phyloP scores from a whole-genome alignment of 1,284 basidiomycete genomes.

The Wallemia hederae region DNA sequence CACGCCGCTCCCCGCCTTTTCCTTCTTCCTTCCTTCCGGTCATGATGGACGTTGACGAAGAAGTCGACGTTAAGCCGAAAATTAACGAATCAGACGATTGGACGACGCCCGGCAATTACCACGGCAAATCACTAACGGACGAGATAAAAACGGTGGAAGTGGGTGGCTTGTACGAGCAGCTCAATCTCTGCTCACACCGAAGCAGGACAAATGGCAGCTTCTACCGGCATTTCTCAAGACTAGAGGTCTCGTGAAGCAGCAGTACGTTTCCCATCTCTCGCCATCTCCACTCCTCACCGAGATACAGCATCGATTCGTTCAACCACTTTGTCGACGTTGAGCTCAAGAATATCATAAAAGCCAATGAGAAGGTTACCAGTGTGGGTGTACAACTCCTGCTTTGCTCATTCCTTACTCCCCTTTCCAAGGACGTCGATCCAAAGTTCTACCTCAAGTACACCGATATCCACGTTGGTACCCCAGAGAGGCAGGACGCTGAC shows the following conservation, averaged over 20 bases:
- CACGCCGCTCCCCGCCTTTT: not conserved
- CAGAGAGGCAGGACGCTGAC: constrained; percentile 58
- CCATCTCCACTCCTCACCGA: not conserved
- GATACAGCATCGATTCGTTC: constrained; percentile 58
- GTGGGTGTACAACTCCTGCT: not conserved
- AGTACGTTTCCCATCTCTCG: constrained; percentile 15
- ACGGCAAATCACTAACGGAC: not conserved
- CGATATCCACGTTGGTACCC: constrained; percentile 74
- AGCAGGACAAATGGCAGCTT: constrained; percentile 84
- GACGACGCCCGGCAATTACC: not conserved
- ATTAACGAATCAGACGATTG: not conserved
- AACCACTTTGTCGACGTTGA: constrained; percentile 97
- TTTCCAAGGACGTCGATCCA: constrained; percentile 30
- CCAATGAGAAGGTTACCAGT: constrained; percentile 60
- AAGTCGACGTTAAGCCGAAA: not conserved
- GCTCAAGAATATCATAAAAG: constrained; percentile 82
- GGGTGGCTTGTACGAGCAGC: not conserved
- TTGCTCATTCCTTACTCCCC: not conserved
- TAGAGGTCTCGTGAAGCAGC: constrained; percentile 96
- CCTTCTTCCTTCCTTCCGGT: not conserved
- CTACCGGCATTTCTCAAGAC: constrained; percentile 82
- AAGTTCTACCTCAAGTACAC: constrained; percentile 92
- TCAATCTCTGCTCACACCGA: not conserved
- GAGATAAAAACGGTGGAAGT: not conserved
- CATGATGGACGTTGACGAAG: not conserved